phyloP scores from a whole-genome alignment of 345 rosid species.

The Aurinia saxatilis region DNA sequence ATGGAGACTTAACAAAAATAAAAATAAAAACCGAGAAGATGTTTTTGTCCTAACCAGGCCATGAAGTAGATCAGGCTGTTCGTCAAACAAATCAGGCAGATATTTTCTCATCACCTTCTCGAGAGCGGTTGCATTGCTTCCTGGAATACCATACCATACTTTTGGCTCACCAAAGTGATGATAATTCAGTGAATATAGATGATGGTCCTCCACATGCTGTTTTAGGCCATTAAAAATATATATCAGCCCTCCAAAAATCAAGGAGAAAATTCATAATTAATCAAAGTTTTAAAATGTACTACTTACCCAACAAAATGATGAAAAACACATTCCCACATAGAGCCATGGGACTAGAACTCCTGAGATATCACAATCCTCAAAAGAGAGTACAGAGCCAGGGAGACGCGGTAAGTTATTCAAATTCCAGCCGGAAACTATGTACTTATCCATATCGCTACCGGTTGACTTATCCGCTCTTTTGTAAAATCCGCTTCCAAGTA shows the following conservation, averaged over 20 bases:
- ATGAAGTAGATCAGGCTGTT: constrained; percentile 79
- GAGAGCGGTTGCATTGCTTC: constrained; percentile 66
- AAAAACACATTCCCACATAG: constrained; percentile 93
- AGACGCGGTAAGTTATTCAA: constrained; percentile 88
- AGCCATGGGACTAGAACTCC: constrained; percentile 99
- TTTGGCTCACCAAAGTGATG: constrained; percentile 40
- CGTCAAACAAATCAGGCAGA: constrained; percentile 84
- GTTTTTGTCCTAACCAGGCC: constrained; percentile 48
- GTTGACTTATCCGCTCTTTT: constrained; percentile 35
- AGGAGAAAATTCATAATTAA: not conserved
- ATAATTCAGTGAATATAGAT: constrained; percentile 75
- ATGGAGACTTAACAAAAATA: not conserved
- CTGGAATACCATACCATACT: constrained; percentile 94
- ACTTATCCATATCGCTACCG: constrained; percentile 42
- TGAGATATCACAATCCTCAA: constrained; percentile 86
- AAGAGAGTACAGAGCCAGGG: constrained; percentile 80
- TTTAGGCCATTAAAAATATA: not conserved
- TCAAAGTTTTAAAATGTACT: constrained; percentile 7
- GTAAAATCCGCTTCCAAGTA: constrained; percentile 89
- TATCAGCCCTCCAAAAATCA: not conserved
- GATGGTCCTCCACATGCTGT: constrained; percentile 98
- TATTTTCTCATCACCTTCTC: constrained; percentile 71
- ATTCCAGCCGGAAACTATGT: constrained; percentile 82
- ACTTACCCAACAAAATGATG: constrained; percentile 96
- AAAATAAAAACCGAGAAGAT: not conserved